Evolutionary conservation across 2,329 filamentous ascomycete genomes (phyloP), one percentile per base, ranked within the genome.

Genomic region (Sphaerulina populicola): DNA sequence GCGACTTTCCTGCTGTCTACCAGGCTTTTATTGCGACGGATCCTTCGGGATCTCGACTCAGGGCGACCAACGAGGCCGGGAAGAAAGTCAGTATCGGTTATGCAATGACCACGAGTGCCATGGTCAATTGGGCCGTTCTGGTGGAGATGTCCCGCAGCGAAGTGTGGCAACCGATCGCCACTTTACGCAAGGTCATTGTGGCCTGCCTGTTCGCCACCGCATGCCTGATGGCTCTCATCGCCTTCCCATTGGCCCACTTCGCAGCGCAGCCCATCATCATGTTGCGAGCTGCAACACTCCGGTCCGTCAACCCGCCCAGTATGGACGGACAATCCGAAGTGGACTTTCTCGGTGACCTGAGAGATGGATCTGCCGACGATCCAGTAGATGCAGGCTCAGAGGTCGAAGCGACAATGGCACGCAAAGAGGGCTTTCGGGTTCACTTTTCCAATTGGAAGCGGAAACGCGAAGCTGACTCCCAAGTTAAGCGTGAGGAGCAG

Each of bases 131-230:
- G 90, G 81, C 86, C 4, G 72, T 96, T 3, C 62, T 94, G 2
- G 79, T 95, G 0, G 90, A 95, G 65, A 83, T 93, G 66, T 74
- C 80, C 2, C 80, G 81, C 56, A 66, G 67, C 18, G 89, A 95
- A 68, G 87, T 89, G 0, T 89, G 85, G 70, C 74, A 75, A 6
- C 86, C 89, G 0, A 89, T 95, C 51, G 70, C 74, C 27, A 82
- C 80, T 15, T 74, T 95, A n/a, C 81, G 86, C 15, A 82, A 84
- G 43, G 87, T 95, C 45, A 77, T 96, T 1, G 69, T 95, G 2
- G 87, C 81, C 4, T 94, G 88, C 55, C 85, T 94, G 0, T 94
- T 95, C 65, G 87, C 85, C 1, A 91, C 88, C 0, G 77, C 83
- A 10, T 89, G 60, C 0, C 74, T 85, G 4, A 78, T 94, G 46